Evolutionary conservation across 345 rosid genomes (phyloP).

Genomic region (Turritis glabra): DNA sequence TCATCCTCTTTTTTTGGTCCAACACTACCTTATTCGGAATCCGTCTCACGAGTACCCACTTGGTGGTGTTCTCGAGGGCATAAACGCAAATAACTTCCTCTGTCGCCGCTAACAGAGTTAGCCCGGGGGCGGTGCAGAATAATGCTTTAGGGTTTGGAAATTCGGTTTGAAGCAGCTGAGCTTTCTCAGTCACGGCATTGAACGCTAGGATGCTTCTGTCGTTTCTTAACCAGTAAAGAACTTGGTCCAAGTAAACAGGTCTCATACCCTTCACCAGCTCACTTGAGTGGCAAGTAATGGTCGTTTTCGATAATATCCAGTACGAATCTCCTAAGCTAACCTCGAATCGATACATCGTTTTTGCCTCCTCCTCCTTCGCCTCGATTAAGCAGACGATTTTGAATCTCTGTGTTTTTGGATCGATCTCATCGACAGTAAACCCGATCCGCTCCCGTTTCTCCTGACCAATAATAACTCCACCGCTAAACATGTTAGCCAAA

Average conservation of each 20-base stretch:
- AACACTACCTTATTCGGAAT: neutral
- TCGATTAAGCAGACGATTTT: conserved; percentile 6
- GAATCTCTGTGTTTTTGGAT: no score
- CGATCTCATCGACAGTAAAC: no score
- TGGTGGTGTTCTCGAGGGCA: neutral
- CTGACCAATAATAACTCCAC: no score
- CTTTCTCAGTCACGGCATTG: neutral
- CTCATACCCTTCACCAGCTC: neutral
- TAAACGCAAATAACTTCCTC: neutral
- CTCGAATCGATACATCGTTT: conserved; percentile 6
- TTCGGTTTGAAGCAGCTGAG: neutral
- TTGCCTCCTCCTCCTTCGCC: no score
- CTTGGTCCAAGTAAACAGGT: conserved; percentile 6
- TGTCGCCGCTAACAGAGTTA: no score
- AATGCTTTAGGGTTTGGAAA: neutral
- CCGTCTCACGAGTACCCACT: conserved; percentile 1
- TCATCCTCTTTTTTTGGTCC: neutral
- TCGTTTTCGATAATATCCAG: neutral
- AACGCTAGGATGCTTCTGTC: conserved; percentile 1
- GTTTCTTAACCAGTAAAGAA: conserved; percentile 3
- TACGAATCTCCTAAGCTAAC: neutral
- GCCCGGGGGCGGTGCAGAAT: neutral
- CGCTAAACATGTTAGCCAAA: no score
- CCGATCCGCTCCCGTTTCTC: no score
- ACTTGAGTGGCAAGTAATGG: conserved; percentile 18